Evolutionary conservation across 192 early-diverging fungal species (phyloP), one percentile per base, ranked within the genome.

Genomic region (Entomortierella parvispora): DNA sequence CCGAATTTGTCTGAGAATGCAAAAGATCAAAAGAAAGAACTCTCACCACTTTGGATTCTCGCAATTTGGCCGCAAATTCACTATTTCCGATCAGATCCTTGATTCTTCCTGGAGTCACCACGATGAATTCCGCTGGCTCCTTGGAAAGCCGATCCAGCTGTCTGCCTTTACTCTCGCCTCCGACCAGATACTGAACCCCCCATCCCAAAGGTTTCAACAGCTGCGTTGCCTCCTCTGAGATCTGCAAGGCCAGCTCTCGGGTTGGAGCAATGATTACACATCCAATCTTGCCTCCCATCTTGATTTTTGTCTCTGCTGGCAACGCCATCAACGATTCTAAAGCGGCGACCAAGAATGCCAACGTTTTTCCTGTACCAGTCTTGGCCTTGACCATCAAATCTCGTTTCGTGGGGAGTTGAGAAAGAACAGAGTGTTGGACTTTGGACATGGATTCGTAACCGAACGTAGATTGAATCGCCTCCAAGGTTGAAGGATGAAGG

Each of bases 331-430:
- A 72, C 20, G 91, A 86, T 40, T 98, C 91, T 10, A 98, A 68
- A 0, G 95, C 93, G 3, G 96, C 91, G 15, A 95, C 86, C 74
- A 99, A 79, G 61, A 99, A 99, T n/a, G 95, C 97, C 20, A 95
- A 80, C 0, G 96, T 99, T 80, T 99, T 99, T 46, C 97, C 97
- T 0, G 96, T 97, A 69, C 97, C 97, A 14, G 97, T 99, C 82
- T 98, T 97, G 10, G 96, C 95, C 69, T 95, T 92, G 57, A 97
- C 93, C 66, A 99, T 87, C 37, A 98, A 77, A 81, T 99, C 96
- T 9, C 75, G 78, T 11, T 81, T 69, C 22, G 90, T 87, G 6
- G 93, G 93, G 28, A 94, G 64, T n/a, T 77, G 77, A 5, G 83
- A 83, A 46, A 95, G 78, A 20, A 99, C 92, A 48, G 86, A 83